Evolutionary conservation across 2,329 filamentous ascomycete species (phyloP).

Genomic region (Microcyclosporella mali): DNA sequence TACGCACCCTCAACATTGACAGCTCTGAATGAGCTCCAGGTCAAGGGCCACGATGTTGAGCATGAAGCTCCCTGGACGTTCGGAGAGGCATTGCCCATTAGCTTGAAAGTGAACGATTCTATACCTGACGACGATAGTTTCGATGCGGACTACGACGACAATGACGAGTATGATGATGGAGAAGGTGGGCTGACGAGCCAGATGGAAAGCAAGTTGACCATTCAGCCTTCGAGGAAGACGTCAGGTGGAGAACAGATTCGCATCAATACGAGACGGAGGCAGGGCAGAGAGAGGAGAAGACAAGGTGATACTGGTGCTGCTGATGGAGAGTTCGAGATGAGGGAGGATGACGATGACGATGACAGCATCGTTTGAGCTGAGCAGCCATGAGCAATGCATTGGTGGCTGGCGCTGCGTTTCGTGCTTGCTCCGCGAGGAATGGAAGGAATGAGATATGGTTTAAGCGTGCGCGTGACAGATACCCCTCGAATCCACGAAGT

Average conservation of each 20-base stretch:
- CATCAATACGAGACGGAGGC: slow-evolving; percentile 17
- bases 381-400: no score
- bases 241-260: slow-evolving; percentile 15
- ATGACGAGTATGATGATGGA: slow-evolving; percentile 4
- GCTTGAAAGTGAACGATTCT: slow-evolving; percentile 26
- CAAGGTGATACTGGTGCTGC: background rate
- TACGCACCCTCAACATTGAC: slow-evolving; percentile 5
- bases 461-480: no score
- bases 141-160: slow-evolving; percentile 2
- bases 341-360: slow-evolving; percentile 11
- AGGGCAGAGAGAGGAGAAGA: slow-evolving; percentile 1
- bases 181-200: slow-evolving; percentile 19
- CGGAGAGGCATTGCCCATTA: slow-evolving; percentile 24
- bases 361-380: slow-evolving; percentile 2
- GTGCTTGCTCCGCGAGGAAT: no score
- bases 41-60: slow-evolving; percentile 20
- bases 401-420: no score
- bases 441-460: no score
- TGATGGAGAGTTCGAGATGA: slow-evolving; percentile 7
- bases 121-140: slow-evolving; percentile 10
- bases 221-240: slow-evolving; percentile 14
- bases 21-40: slow-evolving; percentile 14
- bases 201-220: slow-evolving; percentile 23
- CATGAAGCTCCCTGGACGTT: slow-evolving; percentile 26
- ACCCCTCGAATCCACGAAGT: no score